Evolutionary conservation across 2,329 filamentous ascomycete genomes (phyloP), one percentile per base, ranked within the genome.

Genomic region (Lithohypha guttulata): DNA sequence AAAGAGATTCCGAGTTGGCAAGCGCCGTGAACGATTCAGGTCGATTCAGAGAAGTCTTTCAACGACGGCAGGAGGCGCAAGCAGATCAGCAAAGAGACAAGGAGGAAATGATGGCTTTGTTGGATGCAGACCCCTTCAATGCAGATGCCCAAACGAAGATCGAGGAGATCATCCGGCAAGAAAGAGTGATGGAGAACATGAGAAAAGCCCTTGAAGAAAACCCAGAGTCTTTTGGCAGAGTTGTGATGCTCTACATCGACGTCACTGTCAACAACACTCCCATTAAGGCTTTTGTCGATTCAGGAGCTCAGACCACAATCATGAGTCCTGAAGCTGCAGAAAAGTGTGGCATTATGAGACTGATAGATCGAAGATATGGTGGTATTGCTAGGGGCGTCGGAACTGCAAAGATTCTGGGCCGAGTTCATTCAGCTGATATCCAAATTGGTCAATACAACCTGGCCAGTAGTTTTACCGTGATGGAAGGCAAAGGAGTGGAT

Each of bases 401-500:
- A 39, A 96, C 91, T 1, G 91, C 91, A 17, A 82, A 79, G 42
- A 96, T 98, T 51, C 79, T 98, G 14, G 91, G 91, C 21, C 84
- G 91, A 37, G 91, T 98, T 3, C 91, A 98, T 60, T 85, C 84
- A 15, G 91, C 91, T 7, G 85, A 89, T 60, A 93, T 98, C 61
- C 89, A 84, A 61, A 91, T 98, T 51, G 91, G 89, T 38, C 77
- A 73, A 28, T 75, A 89, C 46, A 86, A 85, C 57, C 69, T 98
- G 51, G 81, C 89, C 2, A 96, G 87, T 64, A 91, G 86, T 43
- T 98, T 98, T 60, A 98, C 91, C 2, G 91, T 98, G 55, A 98
- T 98, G 91, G 91, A 98, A 64, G 91, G 91, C 48, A 98, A 96
- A 62, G 79, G 85, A 37, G 91, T 98, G 17, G 91, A 96, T 58